These are phyloP conservation scores for Helicostylum pulchrum DNA, from an alignment of 192 early-diverging fungal species.

Conservation along the genomic window DNA sequence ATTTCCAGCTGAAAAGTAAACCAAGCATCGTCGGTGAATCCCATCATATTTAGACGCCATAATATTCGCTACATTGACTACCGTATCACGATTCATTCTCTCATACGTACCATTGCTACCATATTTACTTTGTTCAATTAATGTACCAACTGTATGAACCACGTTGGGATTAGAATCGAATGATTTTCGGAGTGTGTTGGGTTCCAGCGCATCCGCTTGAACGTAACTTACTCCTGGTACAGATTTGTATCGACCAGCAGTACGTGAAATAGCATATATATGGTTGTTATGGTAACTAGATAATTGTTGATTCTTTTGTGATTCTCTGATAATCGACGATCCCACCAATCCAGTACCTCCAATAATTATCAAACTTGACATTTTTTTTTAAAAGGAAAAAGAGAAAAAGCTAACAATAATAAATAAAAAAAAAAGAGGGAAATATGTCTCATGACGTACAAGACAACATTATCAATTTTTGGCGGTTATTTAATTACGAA, in stretches of 20 bases:
- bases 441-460: no score
- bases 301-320: neutral
- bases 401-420: neutral
- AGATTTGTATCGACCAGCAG: neutral
- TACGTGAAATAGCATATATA: constrained; percentile 15
- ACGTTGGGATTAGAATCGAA: constrained; percentile 12
- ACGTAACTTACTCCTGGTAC: constrained; percentile 2
- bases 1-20: constrained; percentile 28
- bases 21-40: constrained; percentile 10
- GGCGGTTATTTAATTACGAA: neutral
- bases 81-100: constrained; percentile 24
- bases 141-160: constrained; percentile 24
- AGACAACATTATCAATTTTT: neutral
- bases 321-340: constrained; percentile 9
- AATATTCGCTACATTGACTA: constrained; percentile 13
- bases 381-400: neutral
- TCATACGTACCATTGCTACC: constrained; percentile 19
- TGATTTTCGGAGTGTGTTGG: neutral
- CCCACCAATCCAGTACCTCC: constrained; percentile 25
- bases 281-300: neutral
- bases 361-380: neutral
- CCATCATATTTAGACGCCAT: constrained; percentile 18
- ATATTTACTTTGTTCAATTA: constrained; percentile 16
- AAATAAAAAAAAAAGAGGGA: neutral
- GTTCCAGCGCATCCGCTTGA: constrained; percentile 24